These are phyloP conservation scores for Suhomyces panamericanus DNA, from an alignment of 1,139 yeast genomes.

Conservation along the genomic window DNA sequence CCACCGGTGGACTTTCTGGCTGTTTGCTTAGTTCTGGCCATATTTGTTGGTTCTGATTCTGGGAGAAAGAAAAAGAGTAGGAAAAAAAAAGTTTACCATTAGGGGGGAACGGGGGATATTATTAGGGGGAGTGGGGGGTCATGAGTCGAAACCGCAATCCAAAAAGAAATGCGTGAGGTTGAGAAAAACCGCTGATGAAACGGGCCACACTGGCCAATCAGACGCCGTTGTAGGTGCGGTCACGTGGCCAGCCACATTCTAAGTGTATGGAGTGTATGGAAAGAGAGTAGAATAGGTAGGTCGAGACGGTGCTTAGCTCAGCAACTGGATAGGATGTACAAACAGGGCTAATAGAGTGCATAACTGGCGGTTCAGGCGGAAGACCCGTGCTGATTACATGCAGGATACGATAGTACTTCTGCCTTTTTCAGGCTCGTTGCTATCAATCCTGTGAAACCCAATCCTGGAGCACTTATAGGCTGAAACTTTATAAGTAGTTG, in stretches of 20 bases:
- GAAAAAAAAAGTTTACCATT: conserved; percentile 10
- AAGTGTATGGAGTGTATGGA: neutral
- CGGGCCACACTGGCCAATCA: conserved; percentile 7
- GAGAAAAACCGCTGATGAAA: conserved; percentile 4
- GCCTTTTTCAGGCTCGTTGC: no score
- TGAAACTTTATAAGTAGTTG: no score
- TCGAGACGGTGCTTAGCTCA: no score
- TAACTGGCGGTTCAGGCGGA: no score
- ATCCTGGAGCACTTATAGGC: no score
- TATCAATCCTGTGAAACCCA: no score
- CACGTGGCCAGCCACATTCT: neutral
- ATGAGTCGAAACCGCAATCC: conserved; percentile 6
- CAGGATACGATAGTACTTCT: no score
- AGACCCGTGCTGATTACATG: no score
- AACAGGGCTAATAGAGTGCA: no score
- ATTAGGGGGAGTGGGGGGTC: conserved; percentile 6
- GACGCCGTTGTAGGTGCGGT: conserved; percentile 1
- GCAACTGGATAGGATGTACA: no score
- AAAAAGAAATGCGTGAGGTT: conserved; percentile 10
- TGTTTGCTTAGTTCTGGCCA: conserved; percentile 57
- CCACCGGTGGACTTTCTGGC: conserved; percentile 58
- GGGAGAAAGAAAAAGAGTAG: conserved; percentile 3
- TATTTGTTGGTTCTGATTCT: conserved; percentile 16
- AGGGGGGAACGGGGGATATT: conserved; percentile 10
- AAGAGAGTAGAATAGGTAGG: neutral